A percentile compares a stretch with the other conserved stretches of the same genome.
phyloP scores from a whole-genome alignment of 768 basidiomycete genomes.

The Leccinum barrowsii region DNA sequence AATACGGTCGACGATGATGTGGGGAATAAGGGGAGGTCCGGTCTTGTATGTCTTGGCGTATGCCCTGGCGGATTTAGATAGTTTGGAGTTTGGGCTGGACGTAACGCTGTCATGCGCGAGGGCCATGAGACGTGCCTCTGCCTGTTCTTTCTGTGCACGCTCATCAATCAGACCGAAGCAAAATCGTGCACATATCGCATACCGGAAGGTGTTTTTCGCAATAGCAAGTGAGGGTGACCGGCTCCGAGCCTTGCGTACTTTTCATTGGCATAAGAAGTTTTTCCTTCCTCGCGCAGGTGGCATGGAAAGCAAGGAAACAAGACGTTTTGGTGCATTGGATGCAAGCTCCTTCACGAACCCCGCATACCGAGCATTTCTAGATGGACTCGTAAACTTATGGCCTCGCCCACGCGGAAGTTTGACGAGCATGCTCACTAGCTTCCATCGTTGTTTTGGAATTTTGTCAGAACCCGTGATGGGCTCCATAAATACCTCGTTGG shows the following conservation, averaged over 20 bases:
- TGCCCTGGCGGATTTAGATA: constrained; percentile 81
- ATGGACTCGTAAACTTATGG: constrained; percentile 7
- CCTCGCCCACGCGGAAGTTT: neutral
- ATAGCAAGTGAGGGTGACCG: constrained; percentile 68
- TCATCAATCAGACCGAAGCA: neutral
- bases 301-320: constrained; percentile 92
- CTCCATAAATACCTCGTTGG: constrained; percentile 97
- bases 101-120: constrained; percentile 44
- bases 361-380: constrained; percentile 65
- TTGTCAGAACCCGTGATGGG: constrained; percentile 87
- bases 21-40: constrained; percentile 89
- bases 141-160: constrained; percentile 58
- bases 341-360: constrained; percentile 71
- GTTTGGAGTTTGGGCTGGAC: constrained; percentile 39
- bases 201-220: constrained; percentile 94
- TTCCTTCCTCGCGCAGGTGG: constrained; percentile 88
- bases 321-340: constrained; percentile 91
- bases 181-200: constrained; percentile 23
- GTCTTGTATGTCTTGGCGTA: constrained; percentile 91
- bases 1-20: constrained; percentile 78
- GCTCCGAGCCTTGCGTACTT: constrained; percentile 69
- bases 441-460: constrained; percentile 91
- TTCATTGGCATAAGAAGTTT: constrained; percentile 88
- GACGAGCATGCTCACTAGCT: constrained; percentile 58
- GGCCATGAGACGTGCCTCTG: constrained; percentile 54